Conservation (phyloP, 148 eudicot species). For the Amaranthus palmeri region DNA sequence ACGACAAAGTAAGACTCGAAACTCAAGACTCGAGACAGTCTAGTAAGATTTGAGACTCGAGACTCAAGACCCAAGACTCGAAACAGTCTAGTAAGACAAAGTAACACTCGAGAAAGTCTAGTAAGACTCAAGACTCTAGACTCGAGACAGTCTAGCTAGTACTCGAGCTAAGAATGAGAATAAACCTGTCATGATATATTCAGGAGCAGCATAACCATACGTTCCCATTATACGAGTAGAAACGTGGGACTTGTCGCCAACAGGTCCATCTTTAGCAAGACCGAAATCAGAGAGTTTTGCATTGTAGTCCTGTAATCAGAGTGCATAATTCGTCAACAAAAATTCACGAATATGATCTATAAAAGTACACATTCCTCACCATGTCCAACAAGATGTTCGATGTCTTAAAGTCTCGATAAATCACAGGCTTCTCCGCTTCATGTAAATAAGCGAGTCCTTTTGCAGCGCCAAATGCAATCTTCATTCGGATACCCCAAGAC, state of each 20-base stretch:
- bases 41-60: not conserved
- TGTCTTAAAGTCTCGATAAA: constrained; percentile 87
- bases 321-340: not conserved
- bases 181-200: constrained; percentile 90
- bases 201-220: constrained; percentile 89
- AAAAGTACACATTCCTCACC: constrained; percentile 36
- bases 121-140: not conserved
- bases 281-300: constrained; percentile 92
- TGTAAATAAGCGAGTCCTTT: constrained; percentile 88
- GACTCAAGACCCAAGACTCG: not conserved
- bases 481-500: constrained; percentile 85
- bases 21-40: too few relatives aligned
- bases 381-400: constrained; percentile 71
- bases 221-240: constrained; percentile 98
- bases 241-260: constrained; percentile 87
- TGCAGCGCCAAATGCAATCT: constrained; percentile 83
- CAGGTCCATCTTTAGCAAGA: constrained; percentile 91
- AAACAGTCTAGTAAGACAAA: too few relatives aligned
- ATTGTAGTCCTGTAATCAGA: constrained; percentile 58
- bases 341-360: not conserved
- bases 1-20: not conserved
- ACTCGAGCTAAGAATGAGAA: not conserved
- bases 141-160: too few relatives aligned
- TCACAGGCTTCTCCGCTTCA: constrained; percentile 83
- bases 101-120: not conserved